Base-by-base conservation (phyloP, 2,329 filamentous ascomycete species). In the Aspergillus tamarii region DNA sequence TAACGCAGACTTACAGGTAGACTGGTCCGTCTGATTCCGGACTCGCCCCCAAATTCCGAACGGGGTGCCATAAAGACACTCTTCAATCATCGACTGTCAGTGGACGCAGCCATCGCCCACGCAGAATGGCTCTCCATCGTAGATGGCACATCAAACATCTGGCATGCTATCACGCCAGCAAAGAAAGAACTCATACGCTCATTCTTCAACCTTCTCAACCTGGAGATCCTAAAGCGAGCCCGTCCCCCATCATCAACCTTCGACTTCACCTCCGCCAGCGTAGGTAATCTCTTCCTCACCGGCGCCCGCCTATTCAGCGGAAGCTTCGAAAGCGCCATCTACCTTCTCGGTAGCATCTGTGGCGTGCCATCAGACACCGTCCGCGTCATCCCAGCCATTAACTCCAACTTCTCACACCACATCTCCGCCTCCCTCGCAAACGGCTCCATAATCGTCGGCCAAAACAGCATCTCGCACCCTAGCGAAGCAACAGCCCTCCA, bases 381-480 rank as follows among this genome's bases (percentile, higher is more conserved):
- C 7, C 85, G 88, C 0, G 93, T 97, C 0, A 87, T 98, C 19
- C 95, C 94, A 0, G 93, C 92, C 4, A 92, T 98, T 70, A 96
- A 97, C 82, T 93, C 91, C 66, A 98, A 97, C 77, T 97, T 97
- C 81, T 92, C 92, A 0, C 92, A 96, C 72, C 94, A 98, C 78
- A 98, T 98, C 69, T 93, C 91, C 7, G 94, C 93, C 2, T 90
- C 91, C 0, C 84, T 98, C 0, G 82, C 83, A 21, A 87, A 97
- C 74, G 93, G 91, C 9, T 88, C 87, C 0, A 82, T 90, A 30
- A 96, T 98, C 70, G 91, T 91, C 0, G 94, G 94, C 0, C 95
- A 98, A 76, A 97, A 97, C 76, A 91, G 92, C 73, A 97, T 97
- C 70, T 94, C 90, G 0, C 94, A 97, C 72, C 93, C 93, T 0